Evolutionary conservation across 306 rosid species (phyloP).

Genomic region (Quercus wislizeni): DNA sequence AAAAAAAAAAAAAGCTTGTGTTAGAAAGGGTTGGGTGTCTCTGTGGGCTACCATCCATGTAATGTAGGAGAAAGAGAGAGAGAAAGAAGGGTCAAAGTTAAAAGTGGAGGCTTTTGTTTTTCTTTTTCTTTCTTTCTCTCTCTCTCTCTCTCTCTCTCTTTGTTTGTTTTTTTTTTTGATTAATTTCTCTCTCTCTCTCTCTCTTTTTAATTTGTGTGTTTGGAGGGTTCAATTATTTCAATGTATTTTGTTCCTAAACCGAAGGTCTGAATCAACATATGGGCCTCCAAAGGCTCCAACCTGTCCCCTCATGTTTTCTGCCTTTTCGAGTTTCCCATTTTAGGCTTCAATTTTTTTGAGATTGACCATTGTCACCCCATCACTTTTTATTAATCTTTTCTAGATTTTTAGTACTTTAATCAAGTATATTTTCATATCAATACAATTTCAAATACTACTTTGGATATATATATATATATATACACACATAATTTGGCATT

Average conservation of each 20-base stretch:
- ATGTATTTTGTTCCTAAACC: slow-evolving; percentile 34
- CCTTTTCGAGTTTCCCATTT: slow-evolving; percentile 10
- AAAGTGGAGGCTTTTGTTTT: slow-evolving; percentile 20
- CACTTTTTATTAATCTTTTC: not conserved
- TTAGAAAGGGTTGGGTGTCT: slow-evolving; percentile 24
- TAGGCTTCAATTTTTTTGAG: slow-evolving; percentile 10
- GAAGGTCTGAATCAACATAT: slow-evolving; percentile 38
- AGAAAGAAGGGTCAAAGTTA: slow-evolving; percentile 28
- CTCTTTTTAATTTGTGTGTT: too few species aligned
- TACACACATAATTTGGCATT: too few species aligned
- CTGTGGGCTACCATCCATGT: slow-evolving; percentile 33
- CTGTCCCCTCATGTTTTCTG: slow-evolving; percentile 34
- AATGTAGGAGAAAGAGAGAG: not conserved
- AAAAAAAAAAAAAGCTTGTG: slow-evolving; percentile 1
- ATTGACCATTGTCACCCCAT: slow-evolving; percentile 17
- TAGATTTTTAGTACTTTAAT: too few species aligned
- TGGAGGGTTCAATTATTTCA: slow-evolving; percentile 29
- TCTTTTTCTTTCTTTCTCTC: not conserved
- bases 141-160: not conserved
- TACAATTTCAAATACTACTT: too few species aligned
- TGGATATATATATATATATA: too few species aligned
- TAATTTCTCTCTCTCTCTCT: not conserved
- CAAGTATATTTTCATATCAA: too few species aligned
- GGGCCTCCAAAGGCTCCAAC: slow-evolving; percentile 33
- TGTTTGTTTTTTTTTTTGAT: not conserved